Evolutionary conservation across 257 asterid genomes (phyloP).

Genomic region (Nicotiana obtusifolia): DNA sequence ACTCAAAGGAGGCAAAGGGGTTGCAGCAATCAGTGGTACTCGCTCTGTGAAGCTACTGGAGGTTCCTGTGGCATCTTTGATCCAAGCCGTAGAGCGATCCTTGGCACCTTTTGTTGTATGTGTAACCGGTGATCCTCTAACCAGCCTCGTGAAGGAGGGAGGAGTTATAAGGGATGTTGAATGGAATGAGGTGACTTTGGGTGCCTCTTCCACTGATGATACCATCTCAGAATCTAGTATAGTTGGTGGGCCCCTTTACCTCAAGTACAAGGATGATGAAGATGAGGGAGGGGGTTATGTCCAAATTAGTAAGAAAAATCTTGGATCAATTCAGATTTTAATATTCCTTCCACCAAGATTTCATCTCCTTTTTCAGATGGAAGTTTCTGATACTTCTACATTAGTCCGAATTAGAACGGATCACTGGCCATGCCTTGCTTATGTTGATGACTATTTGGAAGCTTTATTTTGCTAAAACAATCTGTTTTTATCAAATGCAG

Average conservation of each 20-base stretch:
- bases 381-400: conserved; percentile 61
- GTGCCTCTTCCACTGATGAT: conserved; percentile 32
- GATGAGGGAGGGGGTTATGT: conserved; percentile 32
- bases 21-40: conserved; percentile 76
- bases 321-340: conserved; percentile 59
- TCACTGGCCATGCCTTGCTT: conserved; percentile 98
- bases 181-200: conserved; percentile 52
- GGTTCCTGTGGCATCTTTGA: conserved; percentile 47
- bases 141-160: conserved; percentile 51
- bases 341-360: conserved; percentile 94
- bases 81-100: conserved; percentile 59
- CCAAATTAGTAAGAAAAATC: conserved; percentile 34
- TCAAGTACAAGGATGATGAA: conserved; percentile 60
- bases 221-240: conserved; percentile 36
- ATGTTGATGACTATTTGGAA: conserved; percentile 89
- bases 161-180: conserved; percentile 49
- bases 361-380: conserved; percentile 92
- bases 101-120: conserved; percentile 79
- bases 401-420: conserved; percentile 88
- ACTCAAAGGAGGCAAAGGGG: conserved; percentile 86
- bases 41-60: conserved; percentile 80
- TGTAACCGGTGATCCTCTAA: conserved; percentile 73
- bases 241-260: conserved; percentile 59
- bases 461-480: conserved; percentile 40
- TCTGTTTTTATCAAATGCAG: background rate